Conservation (phyloP, 768 basidiomycete species). For the Podaxis pistillaris region DNA sequence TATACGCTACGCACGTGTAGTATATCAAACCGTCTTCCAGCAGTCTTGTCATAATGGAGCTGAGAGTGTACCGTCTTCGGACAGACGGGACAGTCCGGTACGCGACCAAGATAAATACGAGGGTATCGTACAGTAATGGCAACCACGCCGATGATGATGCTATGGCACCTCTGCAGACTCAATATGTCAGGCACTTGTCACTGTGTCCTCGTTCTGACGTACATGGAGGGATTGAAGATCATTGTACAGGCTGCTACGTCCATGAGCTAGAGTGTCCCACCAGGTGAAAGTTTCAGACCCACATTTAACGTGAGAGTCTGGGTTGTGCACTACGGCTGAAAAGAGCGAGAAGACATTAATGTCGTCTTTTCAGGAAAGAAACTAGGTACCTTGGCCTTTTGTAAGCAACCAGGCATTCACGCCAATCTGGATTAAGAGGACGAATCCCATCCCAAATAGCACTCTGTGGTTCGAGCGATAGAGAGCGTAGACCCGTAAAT, state of each 20-base stretch:
- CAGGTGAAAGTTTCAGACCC: not conserved
- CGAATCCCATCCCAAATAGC: conserved; percentile 23
- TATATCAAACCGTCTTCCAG: conserved; percentile 45
- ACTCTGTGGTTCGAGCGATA: conserved; percentile 31
- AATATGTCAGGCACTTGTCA: conserved; percentile 13
- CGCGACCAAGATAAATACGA: conserved; percentile 38
- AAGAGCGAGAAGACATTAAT: not conserved
- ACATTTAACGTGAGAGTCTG: conserved; percentile 33
- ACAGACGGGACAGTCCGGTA: conserved; percentile 34
- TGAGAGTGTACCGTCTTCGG: conserved; percentile 24
- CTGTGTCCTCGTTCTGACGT: conserved; percentile 16
- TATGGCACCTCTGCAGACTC: conserved; percentile 27
- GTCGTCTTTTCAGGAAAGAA: not conserved
- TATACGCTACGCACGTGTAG: conserved; percentile 31
- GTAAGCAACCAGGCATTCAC: conserved; percentile 56
- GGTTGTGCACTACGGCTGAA: conserved; percentile 38
- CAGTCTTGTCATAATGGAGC: conserved; percentile 31
- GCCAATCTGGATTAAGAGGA: conserved; percentile 42
- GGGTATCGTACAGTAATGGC: conserved; percentile 45
- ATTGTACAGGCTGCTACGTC: conserved; percentile 33
- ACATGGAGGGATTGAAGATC: conserved; percentile 39
- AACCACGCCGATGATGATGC: conserved; percentile 50
- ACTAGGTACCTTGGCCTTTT: conserved; percentile 40
- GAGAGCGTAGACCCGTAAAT: conserved; percentile 43
- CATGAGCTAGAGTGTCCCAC: not conserved